Conservation (phyloP, 2,329 filamentous ascomycete genomes). For the Periconia digitata region DNA sequence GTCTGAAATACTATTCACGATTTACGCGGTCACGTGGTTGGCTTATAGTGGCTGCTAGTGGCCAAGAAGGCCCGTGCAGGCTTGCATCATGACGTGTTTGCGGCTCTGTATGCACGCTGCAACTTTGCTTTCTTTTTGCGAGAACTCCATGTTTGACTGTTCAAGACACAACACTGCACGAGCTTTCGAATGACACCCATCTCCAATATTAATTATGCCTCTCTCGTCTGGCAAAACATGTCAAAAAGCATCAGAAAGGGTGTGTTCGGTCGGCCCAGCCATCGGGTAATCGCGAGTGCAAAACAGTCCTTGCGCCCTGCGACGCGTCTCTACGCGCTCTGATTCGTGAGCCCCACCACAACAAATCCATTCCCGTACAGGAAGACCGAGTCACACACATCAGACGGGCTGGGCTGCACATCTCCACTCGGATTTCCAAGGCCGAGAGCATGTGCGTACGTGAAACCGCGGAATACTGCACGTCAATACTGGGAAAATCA, state of each 20-base stretch:
- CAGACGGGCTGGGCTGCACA: neutral
- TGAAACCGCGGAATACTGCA: too few species aligned
- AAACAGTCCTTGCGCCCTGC: constrained; percentile 33
- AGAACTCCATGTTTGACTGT: neutral
- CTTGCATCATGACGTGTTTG: constrained; percentile 3
- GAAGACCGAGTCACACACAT: constrained; percentile 18
- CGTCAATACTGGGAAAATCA: too few species aligned
- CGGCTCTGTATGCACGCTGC: neutral
- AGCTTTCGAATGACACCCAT: constrained; percentile 19
- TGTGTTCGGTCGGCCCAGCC: constrained; percentile 26
- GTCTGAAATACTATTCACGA: constrained; percentile 35
- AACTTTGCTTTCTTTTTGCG: constrained; percentile 1
- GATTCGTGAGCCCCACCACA: constrained; percentile 35
- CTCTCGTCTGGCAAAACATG: constrained; percentile 4
- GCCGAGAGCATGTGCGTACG: too few species aligned
- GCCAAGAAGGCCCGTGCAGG: constrained; percentile 33
- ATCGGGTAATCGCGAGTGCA: constrained; percentile 18
- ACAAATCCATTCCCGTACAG: constrained; percentile 20
- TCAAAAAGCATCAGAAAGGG: constrained; percentile 6
- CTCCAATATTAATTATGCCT: constrained; percentile 4
- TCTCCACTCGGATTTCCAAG: neutral
- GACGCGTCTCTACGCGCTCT: constrained; percentile 29
- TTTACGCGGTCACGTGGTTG: constrained; percentile 26
- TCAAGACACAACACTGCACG: neutral
- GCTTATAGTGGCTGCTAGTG: constrained; percentile 16